Evolutionary conservation across 441 rosid species (phyloP).

Genomic region (Cnidoscolus chayamansa): DNA sequence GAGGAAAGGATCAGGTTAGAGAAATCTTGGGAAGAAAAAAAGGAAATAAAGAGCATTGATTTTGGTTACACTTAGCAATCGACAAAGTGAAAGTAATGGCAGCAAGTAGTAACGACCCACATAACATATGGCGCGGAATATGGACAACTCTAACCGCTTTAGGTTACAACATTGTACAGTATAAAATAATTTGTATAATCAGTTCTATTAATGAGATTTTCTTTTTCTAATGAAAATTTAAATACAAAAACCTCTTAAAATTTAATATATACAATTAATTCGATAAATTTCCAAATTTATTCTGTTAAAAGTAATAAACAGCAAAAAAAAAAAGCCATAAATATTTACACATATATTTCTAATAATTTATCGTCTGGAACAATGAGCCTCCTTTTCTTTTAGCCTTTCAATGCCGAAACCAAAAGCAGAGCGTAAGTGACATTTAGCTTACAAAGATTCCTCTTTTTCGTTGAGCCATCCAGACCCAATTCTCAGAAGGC

Average conservation of each 20-base stretch:
- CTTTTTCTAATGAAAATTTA: no score
- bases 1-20: neutral
- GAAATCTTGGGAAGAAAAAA: neutral
- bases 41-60: neutral
- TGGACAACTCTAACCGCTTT: neutral
- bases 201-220: no score
- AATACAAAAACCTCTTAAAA: no score
- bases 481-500: neutral
- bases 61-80: neutral
- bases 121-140: constrained; percentile 10
- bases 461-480: neutral
- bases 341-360: no score
- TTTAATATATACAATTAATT: no score
- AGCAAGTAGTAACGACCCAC: no score
- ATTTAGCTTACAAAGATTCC: neutral
- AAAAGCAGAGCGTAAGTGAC: neutral
- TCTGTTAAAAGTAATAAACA: no score
- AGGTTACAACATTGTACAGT: no score
- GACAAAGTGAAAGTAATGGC: no score
- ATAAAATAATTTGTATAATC: no score
- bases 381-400: neutral
- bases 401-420: constrained; percentile 14
- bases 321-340: no score
- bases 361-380: neutral
- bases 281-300: no score